Base-by-base conservation (phyloP, 257 asterid genomes). In the Solanum okadae region DNA sequence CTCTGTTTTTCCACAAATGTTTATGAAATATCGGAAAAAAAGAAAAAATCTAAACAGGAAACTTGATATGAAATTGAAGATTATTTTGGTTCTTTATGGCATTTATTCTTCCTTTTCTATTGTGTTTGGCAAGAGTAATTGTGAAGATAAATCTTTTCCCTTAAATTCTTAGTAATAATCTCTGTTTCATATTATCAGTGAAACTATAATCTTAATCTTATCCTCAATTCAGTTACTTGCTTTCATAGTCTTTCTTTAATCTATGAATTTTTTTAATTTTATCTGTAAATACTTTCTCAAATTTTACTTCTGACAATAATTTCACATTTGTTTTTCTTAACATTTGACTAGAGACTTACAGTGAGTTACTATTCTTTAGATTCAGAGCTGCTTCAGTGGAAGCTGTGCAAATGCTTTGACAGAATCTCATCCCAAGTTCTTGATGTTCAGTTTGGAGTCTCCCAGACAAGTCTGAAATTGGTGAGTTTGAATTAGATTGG, bases 361-460 rank as follows among this genome's bases (percentile, higher is more conserved):
- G 84, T 8, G 76, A 9, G 89, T 88, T 88, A 75, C 84, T 70
- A 52, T 90, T 81, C 87, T 90, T 31, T 92, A 96, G 99, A 92
- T 90, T 34, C 90, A 37, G 95, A 94, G 76, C 91, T 56, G 82
- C 90, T 87, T 85, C 93, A 89, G 70, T 96, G 99, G 99, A 93
- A 92, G 90, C 87, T 93, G 91, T 89, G 98, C 94, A 93, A 94
- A 91, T 84, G 89, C 89, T 95, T 96, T 89, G 95, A 91, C 87
- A 86, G 90, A 87, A 91, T 87, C 87, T 86, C 92, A 52, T 90
- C 92, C 90, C 93, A 82, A 81, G 94, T 95, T 88, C 93, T 96
- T 44, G 96, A 95, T 87, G 90, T 93, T 88, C 98, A 92, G 71
- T 96, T 95, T 93, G 98, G 99, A 87, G 93, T 90, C 90, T 93